Conservation (phyloP, 352 stramenopile species). For the Pythium apleroticum region DNA sequence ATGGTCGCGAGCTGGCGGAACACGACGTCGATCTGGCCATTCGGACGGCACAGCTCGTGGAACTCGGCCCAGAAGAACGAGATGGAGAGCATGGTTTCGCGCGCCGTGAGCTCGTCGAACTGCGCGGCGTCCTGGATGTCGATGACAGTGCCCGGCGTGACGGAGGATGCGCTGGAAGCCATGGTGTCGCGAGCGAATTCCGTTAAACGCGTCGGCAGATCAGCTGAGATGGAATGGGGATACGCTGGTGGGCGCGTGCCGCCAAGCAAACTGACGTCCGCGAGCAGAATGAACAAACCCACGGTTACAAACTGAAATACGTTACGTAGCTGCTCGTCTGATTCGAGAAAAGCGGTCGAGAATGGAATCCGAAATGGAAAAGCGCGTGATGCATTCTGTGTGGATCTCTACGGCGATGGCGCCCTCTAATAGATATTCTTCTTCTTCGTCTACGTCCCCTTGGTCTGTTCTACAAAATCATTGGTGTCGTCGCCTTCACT, state of each 20-base stretch:
- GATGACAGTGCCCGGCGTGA: conserved; percentile 57
- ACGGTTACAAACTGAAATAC: conserved; percentile 19
- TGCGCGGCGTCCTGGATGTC: conserved; percentile 67
- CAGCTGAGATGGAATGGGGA: background rate
- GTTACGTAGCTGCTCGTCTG: background rate
- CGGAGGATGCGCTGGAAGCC: conserved; percentile 12
- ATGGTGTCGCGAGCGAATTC: background rate
- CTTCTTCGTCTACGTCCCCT: background rate
- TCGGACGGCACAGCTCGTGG: conserved; percentile 77
- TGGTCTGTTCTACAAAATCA: conserved; percentile 25
- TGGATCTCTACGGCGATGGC: background rate
- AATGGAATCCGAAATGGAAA: background rate
- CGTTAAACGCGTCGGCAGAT: background rate
- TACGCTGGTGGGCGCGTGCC: background rate
- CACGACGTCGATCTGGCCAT: conserved; percentile 85
- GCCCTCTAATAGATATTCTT: background rate
- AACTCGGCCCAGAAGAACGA: conserved; percentile 88
- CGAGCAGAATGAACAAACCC: background rate
- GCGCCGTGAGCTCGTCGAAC: conserved; percentile 76
- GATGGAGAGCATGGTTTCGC: conserved; percentile 76
- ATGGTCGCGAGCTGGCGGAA: conserved; percentile 79
- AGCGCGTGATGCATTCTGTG: background rate
- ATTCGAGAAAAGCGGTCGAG: background rate
- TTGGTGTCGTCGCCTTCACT: conserved; percentile 13
- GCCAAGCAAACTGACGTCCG: background rate